Conservation (phyloP, 2,329 filamentous ascomycete genomes). For the Furcasterigmium furcatum region DNA sequence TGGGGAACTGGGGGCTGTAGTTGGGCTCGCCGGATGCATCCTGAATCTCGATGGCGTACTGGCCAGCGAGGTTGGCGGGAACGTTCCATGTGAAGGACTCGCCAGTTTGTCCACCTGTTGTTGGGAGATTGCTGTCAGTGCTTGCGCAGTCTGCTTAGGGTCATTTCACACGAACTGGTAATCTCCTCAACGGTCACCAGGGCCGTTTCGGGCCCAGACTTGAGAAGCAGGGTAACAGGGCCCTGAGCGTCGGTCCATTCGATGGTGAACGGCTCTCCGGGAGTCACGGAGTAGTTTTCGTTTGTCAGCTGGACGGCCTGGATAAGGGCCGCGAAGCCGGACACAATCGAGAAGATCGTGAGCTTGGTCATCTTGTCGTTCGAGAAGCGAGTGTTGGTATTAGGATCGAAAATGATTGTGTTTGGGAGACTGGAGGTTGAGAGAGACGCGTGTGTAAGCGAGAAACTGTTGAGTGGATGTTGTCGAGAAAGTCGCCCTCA, state of each 20-base stretch:
- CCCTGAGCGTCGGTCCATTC: conserved; percentile 37
- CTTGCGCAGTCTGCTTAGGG: too few relatives aligned
- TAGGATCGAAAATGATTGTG: neutral
- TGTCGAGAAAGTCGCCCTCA: too few relatives aligned
- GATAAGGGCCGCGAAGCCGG: conserved; percentile 24
- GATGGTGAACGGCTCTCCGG: conserved; percentile 38
- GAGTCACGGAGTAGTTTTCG: conserved; percentile 26
- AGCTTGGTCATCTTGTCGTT: neutral
- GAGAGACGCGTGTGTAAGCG: too few relatives aligned
- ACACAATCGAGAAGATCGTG: conserved; percentile 11
- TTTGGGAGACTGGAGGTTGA: neutral
- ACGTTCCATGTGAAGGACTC: conserved; percentile 35
- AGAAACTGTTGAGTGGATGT: too few relatives aligned
- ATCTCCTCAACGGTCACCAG: conserved; percentile 31
- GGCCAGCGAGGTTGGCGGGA: conserved; percentile 25
- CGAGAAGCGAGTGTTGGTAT: neutral
- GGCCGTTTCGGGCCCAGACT: conserved; percentile 29
- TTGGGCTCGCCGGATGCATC: conserved; percentile 33
- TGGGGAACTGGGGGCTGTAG: conserved; percentile 39
- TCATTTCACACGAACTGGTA: conserved; percentile 28
- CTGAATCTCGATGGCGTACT: conserved; percentile 42
- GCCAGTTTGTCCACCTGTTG: conserved; percentile 17
- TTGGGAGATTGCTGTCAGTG: too few relatives aligned
- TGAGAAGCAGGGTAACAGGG: conserved; percentile 37
- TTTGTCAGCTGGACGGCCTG: conserved; percentile 28